Percentiles rank a stretch among this genome's conserved stretches.
Conservation (phyloP, 768 basidiomycete genomes). For the Pisolithus orientalis region DNA sequence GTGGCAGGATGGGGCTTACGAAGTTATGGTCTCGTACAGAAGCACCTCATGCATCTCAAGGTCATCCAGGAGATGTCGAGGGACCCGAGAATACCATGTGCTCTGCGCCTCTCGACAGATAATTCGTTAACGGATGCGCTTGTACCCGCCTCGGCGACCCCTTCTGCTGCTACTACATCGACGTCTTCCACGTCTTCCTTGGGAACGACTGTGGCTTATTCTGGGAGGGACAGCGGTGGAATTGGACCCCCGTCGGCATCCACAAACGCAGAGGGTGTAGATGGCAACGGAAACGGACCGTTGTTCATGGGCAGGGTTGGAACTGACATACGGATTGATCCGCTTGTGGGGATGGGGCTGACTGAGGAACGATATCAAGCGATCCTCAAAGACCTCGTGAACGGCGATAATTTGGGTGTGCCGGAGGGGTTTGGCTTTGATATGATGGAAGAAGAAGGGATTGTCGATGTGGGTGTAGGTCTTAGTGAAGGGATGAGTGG, state of each 20-base stretch:
- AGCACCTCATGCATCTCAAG: constrained; percentile 84
- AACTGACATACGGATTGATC: constrained; percentile 62
- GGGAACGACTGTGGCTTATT: constrained; percentile 25
- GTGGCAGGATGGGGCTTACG: no score
- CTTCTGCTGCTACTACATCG: not conserved
- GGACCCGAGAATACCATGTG: constrained; percentile 59
- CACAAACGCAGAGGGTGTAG: not conserved
- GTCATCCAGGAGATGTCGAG: constrained; percentile 73
- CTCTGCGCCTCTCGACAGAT: constrained; percentile 52
- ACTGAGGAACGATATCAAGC: constrained; percentile 82
- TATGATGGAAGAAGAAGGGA: not conserved
- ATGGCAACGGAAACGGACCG: not conserved
- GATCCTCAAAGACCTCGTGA: constrained; percentile 70
- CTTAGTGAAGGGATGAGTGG: no score
- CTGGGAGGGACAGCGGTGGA: constrained; percentile 3
- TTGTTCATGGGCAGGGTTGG: constrained; percentile 18
- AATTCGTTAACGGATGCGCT: constrained; percentile 49
- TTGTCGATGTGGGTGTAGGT: constrained; percentile 8
- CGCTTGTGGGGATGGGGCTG: constrained; percentile 81
- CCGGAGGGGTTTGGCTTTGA: constrained; percentile 21
- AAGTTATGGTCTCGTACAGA: constrained; percentile 34
- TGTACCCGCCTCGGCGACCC: constrained; percentile 29
- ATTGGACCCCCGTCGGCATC: not conserved
- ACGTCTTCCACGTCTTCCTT: constrained; percentile 1
- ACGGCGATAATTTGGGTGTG: constrained; percentile 49